phyloP scores from a whole-genome alignment of 2,329 filamentous ascomycete genomes.

The Aspergillus texensis region DNA sequence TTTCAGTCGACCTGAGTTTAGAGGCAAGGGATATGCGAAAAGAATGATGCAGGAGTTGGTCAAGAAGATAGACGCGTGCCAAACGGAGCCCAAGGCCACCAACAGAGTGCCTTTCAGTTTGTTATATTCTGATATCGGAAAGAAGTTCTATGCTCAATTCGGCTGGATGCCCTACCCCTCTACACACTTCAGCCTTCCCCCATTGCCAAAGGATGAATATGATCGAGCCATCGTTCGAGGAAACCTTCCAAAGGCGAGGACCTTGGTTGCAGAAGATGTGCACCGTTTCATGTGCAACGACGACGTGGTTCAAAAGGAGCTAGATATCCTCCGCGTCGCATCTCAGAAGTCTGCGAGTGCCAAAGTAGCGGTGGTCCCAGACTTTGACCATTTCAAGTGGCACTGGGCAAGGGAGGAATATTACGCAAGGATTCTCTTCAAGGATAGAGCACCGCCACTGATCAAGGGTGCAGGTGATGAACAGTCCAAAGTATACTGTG shows the following conservation, averaged over 20 bases:
- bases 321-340: slow-evolving; percentile 59
- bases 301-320: slow-evolving; percentile 68
- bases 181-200: slow-evolving; percentile 68
- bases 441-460: slow-evolving; percentile 50
- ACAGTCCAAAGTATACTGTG: slow-evolving; percentile 40
- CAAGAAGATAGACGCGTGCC: slow-evolving; percentile 55
- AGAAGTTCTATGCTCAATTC: slow-evolving; percentile 73
- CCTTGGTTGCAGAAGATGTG: slow-evolving; percentile 39
- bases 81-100: slow-evolving; percentile 46
- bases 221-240: slow-evolving; percentile 25
- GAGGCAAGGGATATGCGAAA: slow-evolving; percentile 75
- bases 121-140: slow-evolving; percentile 84
- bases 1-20: slow-evolving; percentile 68
- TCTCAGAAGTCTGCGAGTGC: slow-evolving; percentile 44
- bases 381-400: slow-evolving; percentile 71
- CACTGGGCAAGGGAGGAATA: slow-evolving; percentile 81
- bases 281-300: slow-evolving; percentile 54
- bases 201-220: slow-evolving; percentile 33
- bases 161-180: slow-evolving; percentile 79
- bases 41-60: slow-evolving; percentile 73
- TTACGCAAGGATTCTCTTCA: slow-evolving; percentile 66
- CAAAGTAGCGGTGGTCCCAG: slow-evolving; percentile 69
- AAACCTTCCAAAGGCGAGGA: slow-evolving; percentile 31
- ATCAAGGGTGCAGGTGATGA: slow-evolving; percentile 72
- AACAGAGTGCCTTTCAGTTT: slow-evolving; percentile 67